Conservation (phyloP, 805 yeast genomes). For the Zygotorulaspora chibaensis region DNA sequence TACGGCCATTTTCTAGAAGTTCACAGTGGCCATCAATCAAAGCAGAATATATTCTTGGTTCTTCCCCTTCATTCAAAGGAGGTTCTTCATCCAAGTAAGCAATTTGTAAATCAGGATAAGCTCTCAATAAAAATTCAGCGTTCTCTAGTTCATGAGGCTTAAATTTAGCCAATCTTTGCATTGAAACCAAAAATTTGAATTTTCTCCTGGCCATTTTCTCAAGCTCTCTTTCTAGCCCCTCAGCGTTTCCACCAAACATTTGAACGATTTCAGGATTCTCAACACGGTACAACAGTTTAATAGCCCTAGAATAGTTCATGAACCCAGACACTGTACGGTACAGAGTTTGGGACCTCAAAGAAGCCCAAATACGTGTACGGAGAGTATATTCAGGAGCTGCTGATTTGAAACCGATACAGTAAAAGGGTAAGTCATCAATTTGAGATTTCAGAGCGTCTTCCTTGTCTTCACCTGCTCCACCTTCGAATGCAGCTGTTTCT, state of each 20-base stretch:
- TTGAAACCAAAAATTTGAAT: constrained; percentile 74
- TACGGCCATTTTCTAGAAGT: constrained; percentile 63
- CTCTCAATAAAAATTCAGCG: constrained; percentile 75
- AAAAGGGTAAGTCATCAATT: constrained; percentile 89
- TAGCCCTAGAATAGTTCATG: constrained; percentile 97
- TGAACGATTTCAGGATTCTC: constrained; percentile 94
- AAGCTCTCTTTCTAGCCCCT: constrained; percentile 89
- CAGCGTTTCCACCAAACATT: constrained; percentile 98
- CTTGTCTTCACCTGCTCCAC: constrained; percentile 44
- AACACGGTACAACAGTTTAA: constrained; percentile 86
- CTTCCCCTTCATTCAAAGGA: constrained; percentile 64
- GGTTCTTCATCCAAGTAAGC: constrained; percentile 95
- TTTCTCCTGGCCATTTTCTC: constrained; percentile 86
- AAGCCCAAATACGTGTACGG: constrained; percentile 98
- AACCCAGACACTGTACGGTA: constrained; percentile 97
- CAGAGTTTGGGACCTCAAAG: constrained; percentile 91
- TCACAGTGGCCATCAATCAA: constrained; percentile 80
- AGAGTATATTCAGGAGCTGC: constrained; percentile 96
- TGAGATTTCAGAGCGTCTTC: constrained; percentile 73
- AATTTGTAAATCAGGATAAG: constrained; percentile 81
- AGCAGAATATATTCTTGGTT: constrained; percentile 68
- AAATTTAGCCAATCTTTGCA: constrained; percentile 78
- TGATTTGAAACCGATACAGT: constrained; percentile 94
- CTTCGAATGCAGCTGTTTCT: constrained; percentile 76
- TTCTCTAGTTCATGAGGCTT: constrained; percentile 71